A percentile compares a stretch with the other conserved stretches of the same genome.
Evolutionary conservation across 768 basidiomycete species (phyloP).

Genomic region (Rhizopogon roseolus): DNA sequence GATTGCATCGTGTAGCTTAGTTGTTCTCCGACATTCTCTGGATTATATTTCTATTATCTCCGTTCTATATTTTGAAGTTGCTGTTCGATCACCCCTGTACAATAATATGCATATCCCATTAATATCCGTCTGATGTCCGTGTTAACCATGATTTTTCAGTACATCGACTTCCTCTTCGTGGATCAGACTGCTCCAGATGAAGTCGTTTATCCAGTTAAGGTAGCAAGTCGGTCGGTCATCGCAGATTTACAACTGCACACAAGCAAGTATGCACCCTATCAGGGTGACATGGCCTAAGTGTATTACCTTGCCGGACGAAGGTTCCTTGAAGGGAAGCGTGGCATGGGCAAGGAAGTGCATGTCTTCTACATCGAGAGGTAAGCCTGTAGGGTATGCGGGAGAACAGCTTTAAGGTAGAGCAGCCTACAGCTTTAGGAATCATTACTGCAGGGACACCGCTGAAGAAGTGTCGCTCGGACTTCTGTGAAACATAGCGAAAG

Average conservation of each 20-base stretch:
- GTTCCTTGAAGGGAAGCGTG: background rate
- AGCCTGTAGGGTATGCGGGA: too few species aligned
- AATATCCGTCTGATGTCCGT: conserved; percentile 1
- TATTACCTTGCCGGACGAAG: background rate
- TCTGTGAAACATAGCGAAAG: background rate
- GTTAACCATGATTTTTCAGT: background rate
- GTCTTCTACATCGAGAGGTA: too few species aligned
- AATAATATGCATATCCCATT: background rate
- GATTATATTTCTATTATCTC: background rate
- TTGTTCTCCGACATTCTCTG: background rate
- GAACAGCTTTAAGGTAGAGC: too few species aligned
- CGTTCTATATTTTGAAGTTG: background rate
- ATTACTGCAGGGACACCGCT: too few species aligned
- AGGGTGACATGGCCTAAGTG: too few species aligned
- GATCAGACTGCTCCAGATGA: background rate
- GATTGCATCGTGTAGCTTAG: background rate
- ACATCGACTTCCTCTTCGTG: background rate
- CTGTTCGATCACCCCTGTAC: background rate
- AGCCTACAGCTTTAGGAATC: too few species aligned
- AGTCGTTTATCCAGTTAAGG: background rate
- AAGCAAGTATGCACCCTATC: background rate
- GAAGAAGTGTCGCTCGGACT: too few species aligned
- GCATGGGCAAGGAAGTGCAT: too few species aligned
- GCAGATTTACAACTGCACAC: background rate
- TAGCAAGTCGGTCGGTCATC: background rate